Conservation (phyloP, 805 yeast genomes). For the Spathaspora gorwiae region DNA sequence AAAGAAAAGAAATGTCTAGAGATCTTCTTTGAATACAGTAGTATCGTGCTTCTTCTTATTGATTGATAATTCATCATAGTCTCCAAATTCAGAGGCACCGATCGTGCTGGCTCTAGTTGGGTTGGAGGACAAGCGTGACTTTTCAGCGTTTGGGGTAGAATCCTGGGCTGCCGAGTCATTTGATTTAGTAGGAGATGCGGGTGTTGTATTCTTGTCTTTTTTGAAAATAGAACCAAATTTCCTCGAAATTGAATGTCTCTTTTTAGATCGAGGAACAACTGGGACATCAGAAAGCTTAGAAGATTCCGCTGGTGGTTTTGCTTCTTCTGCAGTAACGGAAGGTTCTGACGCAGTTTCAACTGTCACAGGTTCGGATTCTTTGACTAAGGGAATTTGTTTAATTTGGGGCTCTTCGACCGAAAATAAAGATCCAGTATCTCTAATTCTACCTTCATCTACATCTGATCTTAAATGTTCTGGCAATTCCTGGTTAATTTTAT, state of each 20-base stretch:
- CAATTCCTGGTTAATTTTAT: constrained; percentile 43
- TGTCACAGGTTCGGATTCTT: too few species aligned
- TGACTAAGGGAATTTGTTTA: constrained; percentile 13
- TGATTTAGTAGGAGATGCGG: not conserved
- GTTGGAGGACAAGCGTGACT: constrained; percentile 1
- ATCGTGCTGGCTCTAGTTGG: constrained; percentile 5
- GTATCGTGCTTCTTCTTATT: constrained; percentile 24
- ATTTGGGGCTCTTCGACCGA: constrained; percentile 23
- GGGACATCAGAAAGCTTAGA: constrained; percentile 6
- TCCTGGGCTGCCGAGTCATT: not conserved
- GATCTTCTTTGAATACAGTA: constrained; percentile 41
- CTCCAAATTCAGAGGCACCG: constrained; percentile 8
- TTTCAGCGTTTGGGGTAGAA: not conserved
- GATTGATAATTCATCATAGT: constrained; percentile 28
- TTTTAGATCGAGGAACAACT: constrained; percentile 9
- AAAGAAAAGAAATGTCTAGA: constrained; percentile 14
- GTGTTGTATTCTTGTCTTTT: not conserved
- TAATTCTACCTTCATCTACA: constrained; percentile 30
- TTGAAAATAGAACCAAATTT: constrained; percentile 14
- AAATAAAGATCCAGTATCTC: constrained; percentile 38
- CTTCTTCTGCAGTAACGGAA: constrained; percentile 4
- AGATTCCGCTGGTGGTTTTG: constrained; percentile 5
- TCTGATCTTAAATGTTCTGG: constrained; percentile 48
- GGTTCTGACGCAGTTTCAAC: constrained; percentile 10
- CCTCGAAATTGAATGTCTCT: constrained; percentile 11